Evolutionary conservation across 2,329 filamentous ascomycete species (phyloP), one percentile per base, ranked within the genome.

Genomic region (Monosporascus sp.): DNA sequence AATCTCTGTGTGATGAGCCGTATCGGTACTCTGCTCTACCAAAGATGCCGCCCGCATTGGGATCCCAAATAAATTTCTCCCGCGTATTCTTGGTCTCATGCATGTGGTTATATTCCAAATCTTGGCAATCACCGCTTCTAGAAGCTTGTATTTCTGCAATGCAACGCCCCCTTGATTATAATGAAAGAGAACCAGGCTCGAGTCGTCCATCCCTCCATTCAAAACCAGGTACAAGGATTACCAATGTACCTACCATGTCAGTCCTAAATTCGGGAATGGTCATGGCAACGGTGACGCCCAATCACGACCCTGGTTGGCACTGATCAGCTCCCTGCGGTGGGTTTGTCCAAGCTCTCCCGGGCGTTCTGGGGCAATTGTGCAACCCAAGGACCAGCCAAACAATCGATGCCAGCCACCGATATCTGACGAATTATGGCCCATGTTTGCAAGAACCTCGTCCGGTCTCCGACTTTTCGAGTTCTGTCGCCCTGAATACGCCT

Each of bases 71-170:
- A 7, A n/a, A 15, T 15, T 14, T 7, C 22, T 31, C 43, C 43
- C 15, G 43, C 2, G 5, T 9, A 43, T 43, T 18, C 31, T 35
- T 35, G 31, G 31, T 5, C 11, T 9, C 31, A 5, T 35, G 40
- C 40, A 24, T 20, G 40, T 7, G 3, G 40, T 31, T 35, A 35
- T 35, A 15, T 8, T 43, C 8, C n/a, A 14, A 14, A n/a, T 31
- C 43, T 31, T 46, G 43, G 55, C 55, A 48, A 49, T 44, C 50
- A 49, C 31, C 24, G 31, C 18, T 54, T 59, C 53, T 56, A 50
- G 53, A 58, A 55, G 44, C 48, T 54, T 56, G 37, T 48, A 50
- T 7, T 15, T 50, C 51, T 38, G 1, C 31, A 31, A 14, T 31
- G 28, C 28, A 31, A 31, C 31, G 14, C 11, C 31, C 1, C 5